Evolutionary conservation across 2,329 filamentous ascomycete genomes (phyloP), one percentile per base, ranked within the genome.

Genomic region (Penicillium vulpinum): DNA sequence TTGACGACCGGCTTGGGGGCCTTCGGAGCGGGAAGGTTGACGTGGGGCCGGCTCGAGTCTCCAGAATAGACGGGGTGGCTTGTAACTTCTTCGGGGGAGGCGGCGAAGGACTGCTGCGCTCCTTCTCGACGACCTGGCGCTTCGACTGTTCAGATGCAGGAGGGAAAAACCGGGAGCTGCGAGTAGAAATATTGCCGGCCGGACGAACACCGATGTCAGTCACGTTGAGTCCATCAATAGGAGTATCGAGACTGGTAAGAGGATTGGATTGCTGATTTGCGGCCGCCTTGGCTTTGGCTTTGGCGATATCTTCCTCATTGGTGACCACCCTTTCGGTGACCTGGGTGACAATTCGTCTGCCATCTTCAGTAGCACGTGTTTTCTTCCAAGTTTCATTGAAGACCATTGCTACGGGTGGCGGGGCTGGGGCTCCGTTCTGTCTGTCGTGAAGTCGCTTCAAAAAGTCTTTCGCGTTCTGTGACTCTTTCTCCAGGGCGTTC

Each of bases 1-100:
- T 88, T 91, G 13, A 97, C 92, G 26, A 91, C 83, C 26, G 91
- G 90, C 54, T 88, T 83, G 13, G 83, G 82, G 31, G 91, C 90
- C 53, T 88, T 83, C 15, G 83, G 82, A 29, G 73, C 78, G 3
- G 85, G 85, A 39, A 88, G 75, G 63, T 81, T 82, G 46, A 88
- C 84, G 41, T 81, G 68, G 4, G 85, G 85, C 38, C 79, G 78
- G 29, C 70, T 72, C 13, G 70, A 71, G 59, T 81, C 77, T 36
- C 81, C 79, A 54, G 75, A 78, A 64, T 82, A 83, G 3, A 79
- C 85, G 16, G 85, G 85, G 65, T 87, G 77, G 51, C 77, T 78
- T 5, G 81, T 81, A 64, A 75, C 63, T 54, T 79, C 77, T 62
- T 87, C 85, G 85, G 85, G 7, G 85, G 85, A 33, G 83, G 83